These are phyloP conservation scores for Kwoniella dendrophila DNA, from an alignment of 768 basidiomycete species.

Conservation along the genomic window DNA sequence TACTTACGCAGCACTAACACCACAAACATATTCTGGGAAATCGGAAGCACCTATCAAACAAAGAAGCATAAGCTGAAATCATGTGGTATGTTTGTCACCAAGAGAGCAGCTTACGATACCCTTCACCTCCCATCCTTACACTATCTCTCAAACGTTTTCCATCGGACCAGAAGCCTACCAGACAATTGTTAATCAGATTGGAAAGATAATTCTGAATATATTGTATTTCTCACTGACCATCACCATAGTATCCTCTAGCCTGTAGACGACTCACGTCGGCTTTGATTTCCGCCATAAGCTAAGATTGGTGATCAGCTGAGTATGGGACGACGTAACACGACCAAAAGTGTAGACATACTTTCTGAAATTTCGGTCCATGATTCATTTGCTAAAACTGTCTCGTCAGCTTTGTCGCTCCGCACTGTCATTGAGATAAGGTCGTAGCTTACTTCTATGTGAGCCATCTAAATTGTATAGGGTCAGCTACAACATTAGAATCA, in stretches of 20 bases:
- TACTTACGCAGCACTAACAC: constrained; percentile 43
- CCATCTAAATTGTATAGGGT: constrained; percentile 32
- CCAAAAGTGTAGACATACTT: constrained; percentile 23
- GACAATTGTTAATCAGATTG: not conserved
- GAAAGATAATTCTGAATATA: not conserved
- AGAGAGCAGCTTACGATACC: constrained; percentile 30
- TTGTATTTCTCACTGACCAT: constrained; percentile 40
- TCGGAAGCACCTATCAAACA: constrained; percentile 33
- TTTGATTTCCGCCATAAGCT: constrained; percentile 52
- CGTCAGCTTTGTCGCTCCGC: constrained; percentile 3
- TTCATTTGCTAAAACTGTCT: constrained; percentile 52
- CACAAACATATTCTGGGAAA: constrained; percentile 54
- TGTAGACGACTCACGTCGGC: constrained; percentile 46
- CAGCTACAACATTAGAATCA: not conserved
- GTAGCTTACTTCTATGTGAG: constrained; percentile 45
- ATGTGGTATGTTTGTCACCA: not conserved
- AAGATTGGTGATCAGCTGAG: constrained; percentile 3
- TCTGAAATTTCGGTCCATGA: constrained; percentile 50
- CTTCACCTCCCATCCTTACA: constrained; percentile 42
- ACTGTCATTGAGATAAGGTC: not conserved
- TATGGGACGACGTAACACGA: not conserved
- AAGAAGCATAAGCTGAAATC: constrained; percentile 6
- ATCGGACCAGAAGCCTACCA: constrained; percentile 52
- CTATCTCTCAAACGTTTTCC: constrained; percentile 47
- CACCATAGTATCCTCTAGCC: constrained; percentile 50